Conservation (phyloP, 176 grass and related monocot species). For the Carex parvula region DNA sequence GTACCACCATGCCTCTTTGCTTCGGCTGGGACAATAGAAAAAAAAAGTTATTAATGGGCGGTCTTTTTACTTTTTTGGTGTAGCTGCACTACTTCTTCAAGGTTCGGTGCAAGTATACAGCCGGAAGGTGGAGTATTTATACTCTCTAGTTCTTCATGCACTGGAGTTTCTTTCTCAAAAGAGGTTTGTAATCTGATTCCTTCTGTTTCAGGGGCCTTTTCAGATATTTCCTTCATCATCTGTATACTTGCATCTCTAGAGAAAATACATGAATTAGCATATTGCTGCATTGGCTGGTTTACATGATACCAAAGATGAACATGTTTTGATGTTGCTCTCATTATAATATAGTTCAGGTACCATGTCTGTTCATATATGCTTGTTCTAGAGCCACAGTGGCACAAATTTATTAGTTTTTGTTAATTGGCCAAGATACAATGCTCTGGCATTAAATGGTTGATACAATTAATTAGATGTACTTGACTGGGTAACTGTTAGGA, state of each 20-base stretch:
- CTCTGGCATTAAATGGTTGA: not conserved
- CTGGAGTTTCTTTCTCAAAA: slow-evolving; percentile 88
- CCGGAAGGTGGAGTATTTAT: slow-evolving; percentile 91
- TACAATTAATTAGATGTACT: not conserved
- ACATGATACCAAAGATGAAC: not conserved
- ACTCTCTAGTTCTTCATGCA: slow-evolving; percentile 73
- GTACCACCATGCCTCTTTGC: not conserved
- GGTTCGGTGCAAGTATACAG: slow-evolving; percentile 93
- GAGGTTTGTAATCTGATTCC: slow-evolving; percentile 48
- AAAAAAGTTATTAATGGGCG: not conserved
- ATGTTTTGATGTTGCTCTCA: not conserved
- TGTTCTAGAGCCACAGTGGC: not conserved
- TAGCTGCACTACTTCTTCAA: slow-evolving; percentile 85
- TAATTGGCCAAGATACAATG: slow-evolving; percentile 1
- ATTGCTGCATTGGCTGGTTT: not conserved
- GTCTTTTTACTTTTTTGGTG: not conserved
- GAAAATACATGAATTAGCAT: not conserved
- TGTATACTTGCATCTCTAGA: not conserved
- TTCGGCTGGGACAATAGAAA: not conserved
- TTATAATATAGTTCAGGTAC: not conserved
- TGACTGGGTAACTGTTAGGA: not conserved
- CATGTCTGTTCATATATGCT: not conserved
- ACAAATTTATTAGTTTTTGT: not conserved
- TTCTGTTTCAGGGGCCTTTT: not conserved
- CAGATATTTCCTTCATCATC: not conserved